phyloP scores from a whole-genome alignment of 2,329 filamentous ascomycete genomes.

The Geosmithia putterillii region DNA sequence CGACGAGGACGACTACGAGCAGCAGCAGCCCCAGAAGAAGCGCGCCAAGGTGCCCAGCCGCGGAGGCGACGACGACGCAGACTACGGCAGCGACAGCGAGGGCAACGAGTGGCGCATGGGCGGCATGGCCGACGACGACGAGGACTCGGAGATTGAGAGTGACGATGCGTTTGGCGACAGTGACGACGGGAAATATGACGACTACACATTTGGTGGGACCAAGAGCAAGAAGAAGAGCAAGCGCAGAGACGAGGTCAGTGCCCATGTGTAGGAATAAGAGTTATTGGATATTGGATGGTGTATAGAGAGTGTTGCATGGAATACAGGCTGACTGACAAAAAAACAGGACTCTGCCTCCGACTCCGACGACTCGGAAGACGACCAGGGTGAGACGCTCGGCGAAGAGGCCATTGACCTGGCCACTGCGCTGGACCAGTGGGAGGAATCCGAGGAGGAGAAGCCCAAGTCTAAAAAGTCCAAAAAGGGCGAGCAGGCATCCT shows the following conservation, averaged over 20 bases:
- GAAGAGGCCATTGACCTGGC: slow-evolving; percentile 48
- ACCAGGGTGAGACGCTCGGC: slow-evolving; percentile 45
- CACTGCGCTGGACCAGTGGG: slow-evolving; percentile 41
- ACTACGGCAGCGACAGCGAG: slow-evolving; percentile 72
- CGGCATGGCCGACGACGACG: slow-evolving; percentile 38
- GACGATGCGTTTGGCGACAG: slow-evolving; percentile 80
- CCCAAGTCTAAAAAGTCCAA: no score
- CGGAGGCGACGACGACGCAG: slow-evolving; percentile 42
- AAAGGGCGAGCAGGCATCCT: slow-evolving; percentile 23
- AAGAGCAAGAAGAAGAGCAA: slow-evolving; percentile 8
- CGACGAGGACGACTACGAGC: slow-evolving; percentile 40
- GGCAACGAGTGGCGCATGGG: slow-evolving; percentile 80
- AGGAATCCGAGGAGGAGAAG: slow-evolving; percentile 32
- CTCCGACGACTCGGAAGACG: slow-evolving; percentile 38
- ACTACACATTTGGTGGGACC: slow-evolving; percentile 46
- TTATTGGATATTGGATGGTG: no score
- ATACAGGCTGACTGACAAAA: not conserved
- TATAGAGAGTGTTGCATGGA: no score
- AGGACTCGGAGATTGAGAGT: slow-evolving; percentile 53
- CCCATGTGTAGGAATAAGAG: no score
- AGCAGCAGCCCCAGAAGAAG: slow-evolving; percentile 35
- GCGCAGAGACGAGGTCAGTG: not conserved
- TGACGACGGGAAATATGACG: slow-evolving; percentile 75
- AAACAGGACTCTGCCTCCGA: slow-evolving; percentile 39
- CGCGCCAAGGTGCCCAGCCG: slow-evolving; percentile 28